Evolutionary conservation across 1,284 basidiomycete genomes (phyloP), one percentile per base, ranked within the genome.

Genomic region (Puccinia hordei): DNA sequence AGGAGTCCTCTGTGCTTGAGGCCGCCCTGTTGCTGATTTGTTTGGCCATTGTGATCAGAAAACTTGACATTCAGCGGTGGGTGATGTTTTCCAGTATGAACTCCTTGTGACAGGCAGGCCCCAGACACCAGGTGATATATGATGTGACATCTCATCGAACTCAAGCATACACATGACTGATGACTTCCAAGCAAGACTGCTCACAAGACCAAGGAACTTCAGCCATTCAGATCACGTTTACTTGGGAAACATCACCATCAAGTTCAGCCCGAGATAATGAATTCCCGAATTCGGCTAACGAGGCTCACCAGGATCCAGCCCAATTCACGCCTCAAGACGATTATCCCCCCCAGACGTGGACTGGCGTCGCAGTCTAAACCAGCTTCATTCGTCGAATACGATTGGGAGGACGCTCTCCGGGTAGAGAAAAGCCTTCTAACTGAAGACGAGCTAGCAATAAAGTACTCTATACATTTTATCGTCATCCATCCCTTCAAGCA

Each of bases 401-500:
- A 77, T 61, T 81, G 80, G 80, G 63, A 75, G 46, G 76, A 76
- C 51, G 44, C 73, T 24, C 55, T 78, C 15, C 73, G 80, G 22
- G 30, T 81, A 8, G 73, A 72, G 33, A 76, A 81, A n/a, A 77
- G 55, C 44, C 87, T 93, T 61, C 87, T 98, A 72, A 93, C 93
- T 0, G 94, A 95, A 61, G 95, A 98, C 71, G 95, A 98, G 87
- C 88, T 90, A 81, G 92, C 93, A 8, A 92, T 98, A 84, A 90
- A 93, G 94, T 93, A 81, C 72, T 89, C 83, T n/a, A 1, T 19
- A 51, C 2, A 15, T 22, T n/a, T n/a, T 13, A 33, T 22, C 53
- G 9, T 57, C 65, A 35, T 22, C 19, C 15, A 85, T 15, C 15
- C 51, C 12, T 24, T 24, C 68, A 49, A 1, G 49, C n/a, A 69